Conservation (phyloP, 225 moss, liverwort and hornwort species). For the Polytrichum formosum region DNA sequence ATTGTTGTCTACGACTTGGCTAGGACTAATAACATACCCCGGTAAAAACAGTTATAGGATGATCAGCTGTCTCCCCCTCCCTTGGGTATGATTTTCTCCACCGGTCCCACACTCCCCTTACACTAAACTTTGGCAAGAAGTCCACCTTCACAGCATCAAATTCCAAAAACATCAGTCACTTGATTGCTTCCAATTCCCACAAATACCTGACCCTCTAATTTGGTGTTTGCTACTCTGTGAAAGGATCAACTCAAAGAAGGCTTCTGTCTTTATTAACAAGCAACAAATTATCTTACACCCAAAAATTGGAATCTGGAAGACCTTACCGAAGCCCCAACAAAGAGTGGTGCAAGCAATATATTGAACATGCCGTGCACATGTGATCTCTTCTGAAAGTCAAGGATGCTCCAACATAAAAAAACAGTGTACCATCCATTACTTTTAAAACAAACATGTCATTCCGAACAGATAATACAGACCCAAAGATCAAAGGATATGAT, state of each 20-base stretch:
- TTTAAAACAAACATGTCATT: not conserved
- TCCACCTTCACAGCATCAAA: constrained; percentile 56
- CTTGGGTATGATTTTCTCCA: constrained; percentile 69
- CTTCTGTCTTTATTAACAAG: too few species aligned
- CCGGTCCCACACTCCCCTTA: constrained; percentile 87
- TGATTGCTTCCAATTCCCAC: too few species aligned
- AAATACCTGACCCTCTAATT: too few species aligned
- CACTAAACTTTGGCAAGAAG: constrained; percentile 90
- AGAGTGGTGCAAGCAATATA: constrained; percentile 84
- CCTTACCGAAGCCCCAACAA: constrained; percentile 67
- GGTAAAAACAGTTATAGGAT: constrained; percentile 74
- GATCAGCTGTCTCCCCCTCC: constrained; percentile 35
- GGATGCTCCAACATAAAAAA: constrained; percentile 13
- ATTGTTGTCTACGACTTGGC: too few species aligned
- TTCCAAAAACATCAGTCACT: constrained; percentile 17
- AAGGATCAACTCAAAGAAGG: not conserved
- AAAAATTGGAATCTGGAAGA: not conserved
- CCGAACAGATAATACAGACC: not conserved
- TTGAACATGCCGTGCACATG: constrained; percentile 97
- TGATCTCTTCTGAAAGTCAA: constrained; percentile 40
- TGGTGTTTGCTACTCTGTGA: not conserved
- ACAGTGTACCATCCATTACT: not conserved
- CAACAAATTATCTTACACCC: too few species aligned
- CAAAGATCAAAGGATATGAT: constrained; percentile 63
- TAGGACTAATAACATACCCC: constrained; percentile 53